These are phyloP conservation scores for Cucumis hystrix DNA, from an alignment of 306 rosid genomes.

Conservation along the genomic window DNA sequence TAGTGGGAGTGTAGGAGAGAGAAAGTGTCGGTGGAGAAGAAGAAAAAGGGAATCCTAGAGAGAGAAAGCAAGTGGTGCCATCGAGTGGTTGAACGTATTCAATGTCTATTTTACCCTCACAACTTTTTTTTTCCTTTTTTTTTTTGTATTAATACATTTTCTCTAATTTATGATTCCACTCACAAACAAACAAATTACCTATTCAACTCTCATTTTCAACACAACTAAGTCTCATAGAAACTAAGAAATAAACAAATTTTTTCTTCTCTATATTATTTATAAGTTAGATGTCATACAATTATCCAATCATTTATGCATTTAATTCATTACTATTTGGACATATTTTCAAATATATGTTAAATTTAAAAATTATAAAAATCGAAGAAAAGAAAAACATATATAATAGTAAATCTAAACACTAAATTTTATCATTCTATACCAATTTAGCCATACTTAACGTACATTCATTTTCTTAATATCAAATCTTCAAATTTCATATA, in stretches of 20 bases:
- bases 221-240: background rate
- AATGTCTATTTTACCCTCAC: background rate
- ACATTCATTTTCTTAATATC: too few species aligned
- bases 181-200: background rate
- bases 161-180: background rate
- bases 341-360: background rate
- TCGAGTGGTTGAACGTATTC: background rate
- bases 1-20: background rate
- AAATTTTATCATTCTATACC: too few species aligned
- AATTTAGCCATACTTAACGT: too few species aligned
- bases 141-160: background rate
- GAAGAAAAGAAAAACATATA: too few species aligned
- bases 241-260: background rate
- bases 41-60: background rate
- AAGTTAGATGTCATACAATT: background rate
- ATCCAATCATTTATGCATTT: background rate
- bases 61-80: background rate
- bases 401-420: too few species aligned
- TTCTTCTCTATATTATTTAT: background rate
- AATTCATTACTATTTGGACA: background rate
- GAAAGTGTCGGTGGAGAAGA: background rate
- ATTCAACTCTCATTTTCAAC: background rate
- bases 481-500: too few species aligned
- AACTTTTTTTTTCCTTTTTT: background rate
- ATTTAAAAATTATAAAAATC: background rate